A percentile compares a stretch with the other conserved stretches of the same genome.
Evolutionary conservation across 108 stramenopile genomes (phyloP).

Genomic region (Nannochloropsis oceanica): DNA sequence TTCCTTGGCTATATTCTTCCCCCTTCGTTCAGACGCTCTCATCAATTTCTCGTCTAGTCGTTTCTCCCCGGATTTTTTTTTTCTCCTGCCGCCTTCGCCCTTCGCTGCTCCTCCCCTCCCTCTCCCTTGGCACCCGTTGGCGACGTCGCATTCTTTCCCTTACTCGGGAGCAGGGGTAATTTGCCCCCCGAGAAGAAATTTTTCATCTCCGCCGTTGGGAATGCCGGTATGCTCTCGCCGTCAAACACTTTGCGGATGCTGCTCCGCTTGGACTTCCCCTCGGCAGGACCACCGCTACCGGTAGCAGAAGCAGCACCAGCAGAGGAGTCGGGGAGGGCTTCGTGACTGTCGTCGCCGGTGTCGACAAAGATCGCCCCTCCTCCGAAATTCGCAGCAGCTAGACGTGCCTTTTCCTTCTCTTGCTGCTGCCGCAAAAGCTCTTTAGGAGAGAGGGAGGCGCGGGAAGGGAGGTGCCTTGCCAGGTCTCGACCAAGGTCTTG

Average conservation of each 20-base stretch:
- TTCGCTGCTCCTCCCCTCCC: too few relatives aligned
- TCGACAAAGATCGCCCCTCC: background rate
- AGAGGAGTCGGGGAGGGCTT: background rate
- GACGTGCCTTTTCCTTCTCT: background rate
- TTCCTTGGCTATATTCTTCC: too few relatives aligned
- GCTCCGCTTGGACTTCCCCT: background rate
- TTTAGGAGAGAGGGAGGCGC: background rate
- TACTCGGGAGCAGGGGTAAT: too few relatives aligned
- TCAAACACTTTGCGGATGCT: background rate
- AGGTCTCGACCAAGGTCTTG: background rate
- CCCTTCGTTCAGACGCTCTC: too few relatives aligned
- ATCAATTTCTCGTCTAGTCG: too few relatives aligned
- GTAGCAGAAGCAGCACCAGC: background rate
- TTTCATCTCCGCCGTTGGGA: background rate
- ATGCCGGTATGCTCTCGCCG: background rate
- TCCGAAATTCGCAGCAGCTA: background rate
- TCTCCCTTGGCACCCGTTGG: too few relatives aligned
- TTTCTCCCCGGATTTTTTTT: too few relatives aligned
- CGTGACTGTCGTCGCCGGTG: background rate
- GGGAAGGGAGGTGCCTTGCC: background rate
- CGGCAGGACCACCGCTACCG: background rate
- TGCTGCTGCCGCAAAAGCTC: too few relatives aligned
- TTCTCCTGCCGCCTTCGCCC: too few relatives aligned
- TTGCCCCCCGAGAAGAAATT: background rate
- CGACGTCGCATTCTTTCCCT: too few relatives aligned